phyloP scores from a whole-genome alignment of 225 moss, liverwort and hornwort species.

The Takakia lepidozioides region DNA sequence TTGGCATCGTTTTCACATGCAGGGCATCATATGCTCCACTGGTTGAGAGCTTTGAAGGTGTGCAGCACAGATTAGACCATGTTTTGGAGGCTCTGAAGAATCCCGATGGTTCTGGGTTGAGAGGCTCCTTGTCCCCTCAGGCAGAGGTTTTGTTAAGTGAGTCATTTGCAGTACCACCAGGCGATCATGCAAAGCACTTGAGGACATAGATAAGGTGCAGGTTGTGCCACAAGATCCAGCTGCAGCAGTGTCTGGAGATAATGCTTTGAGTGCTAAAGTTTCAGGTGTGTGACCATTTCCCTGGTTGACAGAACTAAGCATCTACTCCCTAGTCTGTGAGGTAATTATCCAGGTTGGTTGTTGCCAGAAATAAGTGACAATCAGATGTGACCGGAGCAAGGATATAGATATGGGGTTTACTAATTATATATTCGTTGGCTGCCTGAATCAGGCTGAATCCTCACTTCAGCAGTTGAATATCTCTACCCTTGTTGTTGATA shows the following conservation, averaged over 20 bases:
- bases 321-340: not conserved
- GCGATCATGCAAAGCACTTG: constrained; percentile 2
- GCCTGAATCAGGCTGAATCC: too few species aligned
- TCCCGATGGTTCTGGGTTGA: constrained; percentile 10
- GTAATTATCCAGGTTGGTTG: too few species aligned
- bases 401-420: not conserved
- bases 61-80: not conserved
- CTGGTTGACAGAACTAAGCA: not conserved
- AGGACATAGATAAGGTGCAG: constrained; percentile 3
- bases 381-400: not conserved
- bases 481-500: too few species aligned
- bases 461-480: too few species aligned
- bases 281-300: constrained; percentile 18
- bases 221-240: constrained; percentile 30
- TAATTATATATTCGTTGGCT: not conserved
- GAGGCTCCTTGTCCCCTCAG: constrained; percentile 12
- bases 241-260: constrained; percentile 32
- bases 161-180: not conserved
- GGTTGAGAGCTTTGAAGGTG: constrained; percentile 35
- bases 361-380: not conserved
- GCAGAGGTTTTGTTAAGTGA: not conserved
- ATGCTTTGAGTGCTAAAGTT: constrained; percentile 18
- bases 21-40: constrained; percentile 48
- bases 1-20: not conserved
- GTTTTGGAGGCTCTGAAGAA: not conserved